phyloP scores from a whole-genome alignment of 2,329 filamentous ascomycete species.

The Pyricularia grisea region DNA sequence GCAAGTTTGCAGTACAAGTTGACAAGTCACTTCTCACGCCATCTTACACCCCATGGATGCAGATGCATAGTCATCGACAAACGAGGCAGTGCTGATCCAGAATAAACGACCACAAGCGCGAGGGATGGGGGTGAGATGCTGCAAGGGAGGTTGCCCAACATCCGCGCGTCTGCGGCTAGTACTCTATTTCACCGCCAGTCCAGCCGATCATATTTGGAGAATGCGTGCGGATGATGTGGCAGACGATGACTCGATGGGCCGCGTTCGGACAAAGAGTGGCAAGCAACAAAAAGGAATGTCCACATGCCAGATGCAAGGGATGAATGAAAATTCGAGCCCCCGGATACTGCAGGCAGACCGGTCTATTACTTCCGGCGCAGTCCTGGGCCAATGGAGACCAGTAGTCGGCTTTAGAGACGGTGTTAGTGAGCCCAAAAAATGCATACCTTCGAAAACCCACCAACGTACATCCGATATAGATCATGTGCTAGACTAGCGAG shows the following conservation, averaged over 20 bases:
- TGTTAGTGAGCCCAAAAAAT: not conserved
- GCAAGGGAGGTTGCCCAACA: not conserved
- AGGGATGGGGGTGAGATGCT: not conserved
- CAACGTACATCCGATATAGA: not conserved
- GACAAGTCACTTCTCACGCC: not conserved
- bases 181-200: not conserved
- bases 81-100: not conserved
- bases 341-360: not conserved
- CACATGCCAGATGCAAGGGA: not conserved
- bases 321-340: not conserved
- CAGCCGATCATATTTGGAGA: not conserved
- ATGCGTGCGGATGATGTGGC: not conserved
- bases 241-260: not conserved
- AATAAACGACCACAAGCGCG: not conserved
- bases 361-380: not conserved
- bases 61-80: not conserved
- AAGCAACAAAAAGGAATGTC: not conserved
- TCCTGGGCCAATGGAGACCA: not conserved
- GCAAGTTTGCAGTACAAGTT: not conserved
- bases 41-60: not conserved
- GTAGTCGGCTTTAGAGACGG: not conserved
- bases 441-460: not conserved
- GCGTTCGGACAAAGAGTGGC: not conserved
- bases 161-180: not conserved
- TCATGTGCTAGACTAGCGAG: not conserved